Evolutionary conservation across 805 yeast species (phyloP), one percentile per base, ranked within the genome.

Genomic region (Kodamaea sagamina): DNA sequence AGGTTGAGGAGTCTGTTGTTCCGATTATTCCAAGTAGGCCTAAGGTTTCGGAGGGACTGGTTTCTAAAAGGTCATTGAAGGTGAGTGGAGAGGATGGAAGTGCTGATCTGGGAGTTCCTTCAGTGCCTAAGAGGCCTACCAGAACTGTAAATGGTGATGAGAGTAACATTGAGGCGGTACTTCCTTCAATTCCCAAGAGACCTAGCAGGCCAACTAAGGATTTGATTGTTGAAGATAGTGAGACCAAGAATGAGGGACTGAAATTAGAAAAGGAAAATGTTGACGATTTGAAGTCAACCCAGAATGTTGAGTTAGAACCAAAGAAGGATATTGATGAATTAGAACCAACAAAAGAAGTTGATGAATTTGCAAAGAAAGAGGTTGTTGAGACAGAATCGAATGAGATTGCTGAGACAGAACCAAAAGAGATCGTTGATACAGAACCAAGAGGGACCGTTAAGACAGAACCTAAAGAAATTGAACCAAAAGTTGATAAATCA

Each of bases 1-100:
- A 31, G 6, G 32, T 38, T 3, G 24, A 40, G 8, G 27, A 21
- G 22, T 25, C 19, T 11, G 12, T 35, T 7, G 15, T 22, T 7
- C 49, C 49, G 6, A 32, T 40, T 7, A 43, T 43, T 35, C 49
- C 46, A 15, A 12, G 19, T 24, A 32, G 52, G 31, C 49, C 42
- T 6, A 32, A 32, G 32, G 4, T 10, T n/a, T 6, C 9, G 12
- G 34, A 29, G 17, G 19, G 19, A 13, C 19, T 15, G 18, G 15
- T 29, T 16, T 19, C 34, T 13, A 29, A 29, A 8, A 29, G 34
- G 17, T 19, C 34, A 4, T 15, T 19, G 9, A 25, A 16, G 8
- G 18, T 15, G 28, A 17, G 7, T 12, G n/a, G n/a, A n/a, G 10
- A 32, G 24, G 15, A 36, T 26, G 39, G 24, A 16, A 13, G n/a